A percentile compares a stretch with the other conserved stretches of the same genome.
These are phyloP conservation scores for Stemphylium lycopersici DNA, from an alignment of 2,329 filamentous ascomycete species.

Conservation along the genomic window DNA sequence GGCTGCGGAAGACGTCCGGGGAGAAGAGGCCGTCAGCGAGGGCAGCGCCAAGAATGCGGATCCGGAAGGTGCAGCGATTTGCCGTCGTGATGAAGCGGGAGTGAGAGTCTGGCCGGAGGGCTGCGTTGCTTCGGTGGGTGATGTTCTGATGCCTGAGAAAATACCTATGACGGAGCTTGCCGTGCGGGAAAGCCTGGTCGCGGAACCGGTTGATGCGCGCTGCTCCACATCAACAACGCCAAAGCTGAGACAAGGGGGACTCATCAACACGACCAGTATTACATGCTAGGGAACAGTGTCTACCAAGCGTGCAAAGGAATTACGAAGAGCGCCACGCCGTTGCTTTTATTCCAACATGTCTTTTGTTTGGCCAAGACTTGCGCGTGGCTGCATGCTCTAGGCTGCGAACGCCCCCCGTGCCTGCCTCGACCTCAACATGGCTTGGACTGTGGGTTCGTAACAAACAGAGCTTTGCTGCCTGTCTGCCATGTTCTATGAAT, in stretches of 20 bases:
- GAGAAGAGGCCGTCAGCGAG: conserved; percentile 18
- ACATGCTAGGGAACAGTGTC: not conserved
- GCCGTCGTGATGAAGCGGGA: conserved; percentile 38
- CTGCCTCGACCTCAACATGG: too few relatives aligned
- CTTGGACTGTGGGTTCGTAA: too few relatives aligned
- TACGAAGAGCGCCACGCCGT: not conserved
- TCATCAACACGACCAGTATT: not conserved
- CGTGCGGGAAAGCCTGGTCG: conserved; percentile 28
- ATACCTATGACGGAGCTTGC: conserved; percentile 37
- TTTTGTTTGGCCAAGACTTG: conserved; percentile 7
- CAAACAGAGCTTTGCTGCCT: too few relatives aligned
- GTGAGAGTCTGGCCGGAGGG: conserved; percentile 23
- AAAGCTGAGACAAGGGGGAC: not conserved
- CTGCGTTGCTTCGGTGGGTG: conserved; percentile 30
- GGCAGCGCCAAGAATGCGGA: conserved; percentile 20
- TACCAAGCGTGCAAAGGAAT: not conserved
- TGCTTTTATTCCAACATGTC: conserved; percentile 21
- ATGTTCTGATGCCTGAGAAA: conserved; percentile 47
- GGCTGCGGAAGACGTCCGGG: conserved; percentile 31
- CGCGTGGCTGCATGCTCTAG: not conserved
- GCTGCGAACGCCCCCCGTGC: not conserved
- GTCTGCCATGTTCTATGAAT: not conserved
- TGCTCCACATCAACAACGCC: conserved; percentile 19
- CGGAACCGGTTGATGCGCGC: conserved; percentile 19
- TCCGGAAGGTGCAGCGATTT: conserved; percentile 26